These are phyloP conservation scores for Eudorina sp. DNA, from an alignment of 139 green algal species.

Conservation along the genomic window DNA sequence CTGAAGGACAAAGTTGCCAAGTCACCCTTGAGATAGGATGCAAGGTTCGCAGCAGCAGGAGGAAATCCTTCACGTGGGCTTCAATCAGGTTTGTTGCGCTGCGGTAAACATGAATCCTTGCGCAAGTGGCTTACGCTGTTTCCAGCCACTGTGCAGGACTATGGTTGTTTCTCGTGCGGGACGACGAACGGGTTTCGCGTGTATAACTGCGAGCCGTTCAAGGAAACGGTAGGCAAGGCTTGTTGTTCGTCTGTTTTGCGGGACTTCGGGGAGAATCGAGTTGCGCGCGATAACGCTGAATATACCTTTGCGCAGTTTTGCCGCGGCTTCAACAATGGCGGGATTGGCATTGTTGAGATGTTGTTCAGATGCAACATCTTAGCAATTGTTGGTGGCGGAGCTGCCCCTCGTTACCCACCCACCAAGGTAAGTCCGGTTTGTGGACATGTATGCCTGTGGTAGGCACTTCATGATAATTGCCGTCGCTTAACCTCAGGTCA, in stretches of 20 bases:
- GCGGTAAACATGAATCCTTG: neutral
- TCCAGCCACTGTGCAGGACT: constrained; percentile 67
- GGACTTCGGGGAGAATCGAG: neutral
- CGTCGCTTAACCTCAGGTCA: constrained; percentile 76
- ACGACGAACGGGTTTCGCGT: constrained; percentile 89
- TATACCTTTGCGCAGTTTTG: constrained; percentile 76
- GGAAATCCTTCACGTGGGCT: constrained; percentile 70
- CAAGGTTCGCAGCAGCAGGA: constrained; percentile 20
- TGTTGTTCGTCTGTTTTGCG: neutral
- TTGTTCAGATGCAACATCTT: constrained; percentile 98
- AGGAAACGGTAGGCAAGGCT: constrained; percentile 80
- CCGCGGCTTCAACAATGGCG: constrained; percentile 84
- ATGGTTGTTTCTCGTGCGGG: constrained; percentile 89
- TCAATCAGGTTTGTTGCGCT: constrained; percentile 77
- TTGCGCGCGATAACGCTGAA: neutral
- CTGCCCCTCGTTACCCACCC: constrained; percentile 82
- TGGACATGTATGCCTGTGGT: too few relatives aligned
- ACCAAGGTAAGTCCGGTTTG: constrained; percentile 78
- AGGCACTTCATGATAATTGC: neutral
- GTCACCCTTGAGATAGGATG: neutral
- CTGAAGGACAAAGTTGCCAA: too few relatives aligned
- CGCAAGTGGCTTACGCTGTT: too few relatives aligned
- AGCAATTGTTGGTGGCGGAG: constrained; percentile 92
- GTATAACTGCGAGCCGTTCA: constrained; percentile 94
- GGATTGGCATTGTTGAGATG: constrained; percentile 94